phyloP scores from a whole-genome alignment of 2,329 filamentous ascomycete species.

The Dothidotthia symphoricarpi region DNA sequence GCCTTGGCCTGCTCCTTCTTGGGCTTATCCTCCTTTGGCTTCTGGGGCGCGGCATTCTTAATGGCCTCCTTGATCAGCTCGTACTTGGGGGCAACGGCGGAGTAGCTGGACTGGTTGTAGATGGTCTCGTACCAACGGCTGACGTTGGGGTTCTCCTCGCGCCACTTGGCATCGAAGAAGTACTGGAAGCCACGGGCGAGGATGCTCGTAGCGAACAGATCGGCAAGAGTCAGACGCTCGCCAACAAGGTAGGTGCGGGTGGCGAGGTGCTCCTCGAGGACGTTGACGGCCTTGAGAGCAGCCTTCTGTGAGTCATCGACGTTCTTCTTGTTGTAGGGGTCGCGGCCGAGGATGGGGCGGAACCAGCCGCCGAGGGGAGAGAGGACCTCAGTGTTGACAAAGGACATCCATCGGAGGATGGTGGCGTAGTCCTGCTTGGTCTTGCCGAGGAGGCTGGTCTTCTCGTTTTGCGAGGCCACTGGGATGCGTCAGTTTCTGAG shows the following conservation, averaged over 20 bases:
- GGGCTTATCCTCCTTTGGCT: conserved; percentile 62
- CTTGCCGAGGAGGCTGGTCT: conserved; percentile 98
- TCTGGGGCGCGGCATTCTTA: conserved; percentile 73
- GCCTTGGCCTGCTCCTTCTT: conserved; percentile 69
- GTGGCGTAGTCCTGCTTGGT: conserved; percentile 99
- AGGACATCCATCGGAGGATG: conserved; percentile 98
- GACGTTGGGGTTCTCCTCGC: conserved; percentile 76
- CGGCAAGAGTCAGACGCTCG: conserved; percentile 95
- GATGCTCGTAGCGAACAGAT: conserved; percentile 79
- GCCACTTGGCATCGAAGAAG: conserved; percentile 91
- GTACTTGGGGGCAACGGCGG: conserved; percentile 71
- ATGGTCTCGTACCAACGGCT: conserved; percentile 95
- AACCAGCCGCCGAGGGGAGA: conserved; percentile 74
- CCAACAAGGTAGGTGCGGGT: conserved; percentile 96
- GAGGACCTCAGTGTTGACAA: conserved; percentile 86
- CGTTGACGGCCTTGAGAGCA: conserved; percentile 64
- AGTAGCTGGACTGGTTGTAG: conserved; percentile 88
- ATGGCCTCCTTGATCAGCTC: conserved; percentile 78
- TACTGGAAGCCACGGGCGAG: conserved; percentile 85
- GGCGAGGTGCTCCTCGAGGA: conserved; percentile 83
- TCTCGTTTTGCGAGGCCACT: conserved; percentile 99
- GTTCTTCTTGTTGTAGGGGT: conserved; percentile 96
- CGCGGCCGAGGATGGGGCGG: conserved; percentile 76
- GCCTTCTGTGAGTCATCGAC: conserved; percentile 76
- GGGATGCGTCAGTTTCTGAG: conserved; percentile 30